Base-by-base conservation (phyloP, 805 yeast genomes). In the Blastobotrys robertii region DNA sequence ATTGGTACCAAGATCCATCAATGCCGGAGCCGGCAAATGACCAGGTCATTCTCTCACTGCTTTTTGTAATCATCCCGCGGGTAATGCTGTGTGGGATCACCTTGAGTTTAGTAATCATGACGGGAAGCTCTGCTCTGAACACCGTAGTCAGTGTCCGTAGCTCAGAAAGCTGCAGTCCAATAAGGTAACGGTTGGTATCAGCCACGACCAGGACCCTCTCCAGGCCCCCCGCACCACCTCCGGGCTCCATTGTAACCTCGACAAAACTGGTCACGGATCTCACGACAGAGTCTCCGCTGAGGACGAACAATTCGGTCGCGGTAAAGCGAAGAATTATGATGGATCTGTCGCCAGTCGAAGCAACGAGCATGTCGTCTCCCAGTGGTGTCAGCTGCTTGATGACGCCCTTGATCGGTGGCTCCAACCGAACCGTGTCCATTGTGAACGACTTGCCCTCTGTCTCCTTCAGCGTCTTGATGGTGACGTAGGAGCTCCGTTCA, bases 311-410 rank as follows among this genome's bases (percentile, higher is more conserved):
- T 19, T 19, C 25, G 6, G 15, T 29, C 5, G 29, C 39, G 3
- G 39, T 29, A 10, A 43, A 32, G n/a, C 25, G 33, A 16, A 41
- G 22, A 4, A 40, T 29, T 29, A 35, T 33, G 34, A 44, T 15
- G 10, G 50, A 44, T 25, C 42, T 45, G 8, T 30, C 10, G 14
- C 38, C 31, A 2, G 48, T 45, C 10, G 46, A 38, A 4, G 46
- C 48, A 38, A 34, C 9, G 5, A 47, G 14, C 10, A 8, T 12
- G 3, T 25, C 30, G 10, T 38, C 38, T 3, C 34, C 38, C 12
- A 10, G 4, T 4, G 15, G n/a, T 2, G 43, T 22, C 11, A 46
- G n/a, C 25, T 46, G 47, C 10, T 44, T 34, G 14, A 46, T 44
- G 4, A 45, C 39, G 10, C 50, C 35, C 25, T 19, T 19, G 25